phyloP scores from a whole-genome alignment of 805 yeast genomes.

The Wickerhamiella vanderwaltii region DNA sequence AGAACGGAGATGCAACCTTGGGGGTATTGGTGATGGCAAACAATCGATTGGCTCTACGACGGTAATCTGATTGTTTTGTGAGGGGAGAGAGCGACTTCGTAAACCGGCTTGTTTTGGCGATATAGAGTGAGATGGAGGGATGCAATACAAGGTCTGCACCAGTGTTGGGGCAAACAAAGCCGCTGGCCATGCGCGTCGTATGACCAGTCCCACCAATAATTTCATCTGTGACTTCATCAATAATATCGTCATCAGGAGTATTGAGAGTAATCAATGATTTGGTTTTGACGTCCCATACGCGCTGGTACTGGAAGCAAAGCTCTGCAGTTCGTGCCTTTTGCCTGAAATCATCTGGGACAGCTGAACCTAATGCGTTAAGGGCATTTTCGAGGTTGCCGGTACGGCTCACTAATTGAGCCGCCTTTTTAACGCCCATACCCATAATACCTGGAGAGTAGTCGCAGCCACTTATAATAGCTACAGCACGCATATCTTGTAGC shows the following conservation, averaged over 20 bases:
- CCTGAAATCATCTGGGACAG: conserved; percentile 48
- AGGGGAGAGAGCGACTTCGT: neutral
- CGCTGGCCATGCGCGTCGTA: neutral
- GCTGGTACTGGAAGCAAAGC: conserved; percentile 69
- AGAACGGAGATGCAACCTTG: neutral
- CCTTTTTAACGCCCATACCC: conserved; percentile 68
- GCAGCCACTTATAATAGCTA: conserved; percentile 91
- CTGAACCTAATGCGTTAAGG: conserved; percentile 30
- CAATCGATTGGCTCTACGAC: neutral
- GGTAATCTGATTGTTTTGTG: neutral
- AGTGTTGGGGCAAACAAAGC: conserved; percentile 42
- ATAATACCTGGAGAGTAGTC: conserved; percentile 85
- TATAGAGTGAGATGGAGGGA: neutral
- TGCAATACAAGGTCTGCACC: conserved; percentile 27
- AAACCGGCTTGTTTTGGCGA: neutral
- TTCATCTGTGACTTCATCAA: neutral
- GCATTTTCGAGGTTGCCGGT: conserved; percentile 43
- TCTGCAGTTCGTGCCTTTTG: conserved; percentile 56
- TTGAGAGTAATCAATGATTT: conserved; percentile 45
- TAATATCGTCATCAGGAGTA: conserved; percentile 23
- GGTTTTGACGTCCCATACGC: conserved; percentile 63
- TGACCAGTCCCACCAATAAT: neutral
- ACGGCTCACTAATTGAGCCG: conserved; percentile 46
- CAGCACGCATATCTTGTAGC: conserved; percentile 35
- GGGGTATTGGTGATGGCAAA: neutral